Evolutionary conservation across 164 flowering plant species (phyloP), one percentile per base, ranked within the genome.

Genomic region (Nelumbo lutea): DNA sequence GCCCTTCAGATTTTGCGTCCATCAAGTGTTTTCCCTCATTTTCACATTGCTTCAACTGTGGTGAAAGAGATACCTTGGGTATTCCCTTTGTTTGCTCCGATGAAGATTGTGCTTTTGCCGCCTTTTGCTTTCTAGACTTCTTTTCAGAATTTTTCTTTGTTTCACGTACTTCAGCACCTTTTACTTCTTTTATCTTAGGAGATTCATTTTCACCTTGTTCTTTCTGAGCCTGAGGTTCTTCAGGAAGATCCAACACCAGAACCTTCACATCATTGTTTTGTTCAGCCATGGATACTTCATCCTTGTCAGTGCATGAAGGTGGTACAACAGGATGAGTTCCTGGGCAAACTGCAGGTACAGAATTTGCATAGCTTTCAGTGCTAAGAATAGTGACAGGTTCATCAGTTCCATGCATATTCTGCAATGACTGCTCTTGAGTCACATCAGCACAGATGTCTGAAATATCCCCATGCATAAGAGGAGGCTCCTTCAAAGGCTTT

Each of bases 111-210:
- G 78, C 78, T 81, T 89, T 93, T 2, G 80, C 77, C 77, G 88
- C 71, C 79, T 88, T 91, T 69, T 85, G 90, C 80, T 90, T 95
- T 69, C 84, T 95, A 4, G 96, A 80, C 79, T 92, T 92, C 83
- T 90, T 95, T 42, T 89, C 96, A 42, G 93, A 78, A 66, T 78
- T 58, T 73, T 86, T 94, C 70, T 75, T 87, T 7, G 47, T 80
- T 40, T 88, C 96, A 14, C 65, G 83, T 1, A 53, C 74, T 57
- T 87, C 91, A 70, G 70, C 77, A 78, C 42, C 79, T 72, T 81
- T 83, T 1, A 55, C 70, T 69, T 87, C 88, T 66, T 78, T 72
- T 50, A 42, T 76, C 61, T 58, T 9, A 5, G 75, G 63, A 1
- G 74, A 52, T 68, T 77, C 86, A 47, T 66, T 71, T 44, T 39